These are phyloP conservation scores for Globisporangium canariense DNA, from an alignment of 352 stramenopile species.

Conservation along the genomic window DNA sequence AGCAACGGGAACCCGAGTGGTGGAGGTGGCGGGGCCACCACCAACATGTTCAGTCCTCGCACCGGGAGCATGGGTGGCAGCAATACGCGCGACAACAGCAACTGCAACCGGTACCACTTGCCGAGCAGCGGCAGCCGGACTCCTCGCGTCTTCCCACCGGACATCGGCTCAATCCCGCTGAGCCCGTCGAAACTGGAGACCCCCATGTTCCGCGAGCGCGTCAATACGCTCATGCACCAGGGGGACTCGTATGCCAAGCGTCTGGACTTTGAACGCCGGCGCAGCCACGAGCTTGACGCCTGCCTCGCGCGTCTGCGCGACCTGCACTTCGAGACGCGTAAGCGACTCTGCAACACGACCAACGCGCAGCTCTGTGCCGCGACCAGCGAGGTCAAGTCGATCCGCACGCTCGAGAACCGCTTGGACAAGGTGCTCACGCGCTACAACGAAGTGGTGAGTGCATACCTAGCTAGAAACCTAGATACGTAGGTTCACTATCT, in stretches of 20 bases:
- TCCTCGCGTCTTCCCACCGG: conserved; percentile 52
- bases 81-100: conserved; percentile 7
- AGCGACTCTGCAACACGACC: conserved; percentile 42
- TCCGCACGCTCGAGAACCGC: conserved; percentile 77
- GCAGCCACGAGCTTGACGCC: conserved; percentile 46
- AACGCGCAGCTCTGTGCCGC: conserved; percentile 45
- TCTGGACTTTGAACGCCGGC: conserved; percentile 55
- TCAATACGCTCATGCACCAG: conserved; percentile 66
- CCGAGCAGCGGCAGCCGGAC: conserved; percentile 30
- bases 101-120: conserved; percentile 39
- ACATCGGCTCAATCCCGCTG: conserved; percentile 49
- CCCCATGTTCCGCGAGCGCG: conserved; percentile 65
- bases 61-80: neutral
- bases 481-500: neutral
- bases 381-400: conserved; percentile 53
- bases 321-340: conserved; percentile 51
- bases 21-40: neutral
- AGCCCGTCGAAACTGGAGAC: conserved; percentile 71
- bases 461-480: neutral
- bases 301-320: conserved; percentile 29
- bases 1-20: conserved; percentile 11
- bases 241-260: conserved; percentile 71
- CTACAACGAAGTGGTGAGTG: conserved; percentile 68
- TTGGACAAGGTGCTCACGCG: conserved; percentile 82
- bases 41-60: conserved; percentile 21